Evolutionary conservation across 2,329 filamentous ascomycete species (phyloP).

Genomic region (Pseudopithomyces maydicus): DNA sequence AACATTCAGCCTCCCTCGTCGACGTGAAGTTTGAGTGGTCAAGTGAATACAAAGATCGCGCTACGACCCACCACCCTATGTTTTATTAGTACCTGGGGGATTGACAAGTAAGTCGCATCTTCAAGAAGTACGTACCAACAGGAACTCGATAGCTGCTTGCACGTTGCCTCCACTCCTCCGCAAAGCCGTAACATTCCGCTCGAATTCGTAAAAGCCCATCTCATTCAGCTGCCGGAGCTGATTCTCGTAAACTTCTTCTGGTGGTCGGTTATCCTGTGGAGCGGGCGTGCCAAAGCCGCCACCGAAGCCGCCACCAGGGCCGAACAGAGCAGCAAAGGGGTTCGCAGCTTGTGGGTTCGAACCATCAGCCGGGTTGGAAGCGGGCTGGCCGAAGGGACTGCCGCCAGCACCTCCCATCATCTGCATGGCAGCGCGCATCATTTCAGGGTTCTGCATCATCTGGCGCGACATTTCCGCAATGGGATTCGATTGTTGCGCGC

Average conservation of each 20-base stretch:
- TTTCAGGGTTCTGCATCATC: slow-evolving; percentile 63
- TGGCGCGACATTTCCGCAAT: slow-evolving; percentile 52
- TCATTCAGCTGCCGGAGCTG: slow-evolving; percentile 94
- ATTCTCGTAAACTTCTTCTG: slow-evolving; percentile 89
- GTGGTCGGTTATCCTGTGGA: slow-evolving; percentile 81
- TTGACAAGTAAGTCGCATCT: not conserved
- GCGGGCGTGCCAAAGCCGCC: slow-evolving; percentile 42
- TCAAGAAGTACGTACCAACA: slow-evolving; percentile 47
- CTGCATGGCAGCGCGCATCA: slow-evolving; percentile 58
- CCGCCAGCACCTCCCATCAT: slow-evolving; percentile 55
- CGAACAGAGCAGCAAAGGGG: slow-evolving; percentile 50
- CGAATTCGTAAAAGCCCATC: slow-evolving; percentile 98
- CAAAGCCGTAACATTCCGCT: slow-evolving; percentile 86
- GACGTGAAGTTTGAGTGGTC: no score
- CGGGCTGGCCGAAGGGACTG: slow-evolving; percentile 53
- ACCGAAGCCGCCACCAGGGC: slow-evolving; percentile 53
- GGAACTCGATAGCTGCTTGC: slow-evolving; percentile 83
- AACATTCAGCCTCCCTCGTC: not conserved
- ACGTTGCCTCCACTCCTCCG: slow-evolving; percentile 90
- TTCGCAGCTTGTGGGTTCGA: slow-evolving; percentile 35
- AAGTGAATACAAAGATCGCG: not conserved
- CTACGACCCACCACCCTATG: slow-evolving; percentile 1
- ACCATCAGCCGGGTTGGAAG: slow-evolving; percentile 37
- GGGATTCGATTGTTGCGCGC: slow-evolving; percentile 52
- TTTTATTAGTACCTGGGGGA: not conserved